Base-by-base conservation (phyloP, 495 filamentous ascomycete species). In the Hypoxylon crocopeplum region DNA sequence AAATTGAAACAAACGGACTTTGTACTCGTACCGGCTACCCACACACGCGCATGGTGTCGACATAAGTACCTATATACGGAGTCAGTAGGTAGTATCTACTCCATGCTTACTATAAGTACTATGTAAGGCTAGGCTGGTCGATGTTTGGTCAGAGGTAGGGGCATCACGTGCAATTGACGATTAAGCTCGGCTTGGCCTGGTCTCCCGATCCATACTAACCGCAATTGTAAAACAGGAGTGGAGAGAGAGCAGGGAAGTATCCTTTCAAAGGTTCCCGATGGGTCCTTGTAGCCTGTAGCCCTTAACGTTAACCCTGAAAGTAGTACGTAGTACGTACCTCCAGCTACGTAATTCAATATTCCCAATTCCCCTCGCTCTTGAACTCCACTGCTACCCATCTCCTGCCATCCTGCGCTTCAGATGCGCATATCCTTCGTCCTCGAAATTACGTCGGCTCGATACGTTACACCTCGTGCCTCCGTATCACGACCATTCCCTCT, bases 41-140 rank as follows among this genome's bases (percentile, higher is more conserved):
- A 6, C 32, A 44, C 20, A 22, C 25, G n/a, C 12, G n/a, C n/a
- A n/a, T n/a, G n/a, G n/a, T n/a, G n/a, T n/a, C n/a, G n/a, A n/a
- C n/a, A n/a, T n/a, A 32, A 56, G 34, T 48, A 53, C 48, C 30
- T 37, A 13, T 47, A 51, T 47, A 59, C 39, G 33, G 19, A 46
- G 32, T 16, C n/a, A 37, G 17, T 7, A 54, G 17, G 38, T 37
- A 38, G n/a, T n/a, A 24, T 19, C 21, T 30, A 38, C 15, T n/a
- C 13, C 24, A 25, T 48, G 59, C 60, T 63, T 63, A 58, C 60
- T 63, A 30, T 54, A 47, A 22, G 44, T 62, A 48, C 27, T 52
- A 48, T 25, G 40, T 63, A 51, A 24, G 45, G 52, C 24, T 53
- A 27, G 33, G 42, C 24, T 27, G 4, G 8, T 27, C 24, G 30